Evolutionary conservation across 2,329 filamentous ascomycete genomes (phyloP), one percentile per base, ranked within the genome.

Genomic region (Endothia cerciana): DNA sequence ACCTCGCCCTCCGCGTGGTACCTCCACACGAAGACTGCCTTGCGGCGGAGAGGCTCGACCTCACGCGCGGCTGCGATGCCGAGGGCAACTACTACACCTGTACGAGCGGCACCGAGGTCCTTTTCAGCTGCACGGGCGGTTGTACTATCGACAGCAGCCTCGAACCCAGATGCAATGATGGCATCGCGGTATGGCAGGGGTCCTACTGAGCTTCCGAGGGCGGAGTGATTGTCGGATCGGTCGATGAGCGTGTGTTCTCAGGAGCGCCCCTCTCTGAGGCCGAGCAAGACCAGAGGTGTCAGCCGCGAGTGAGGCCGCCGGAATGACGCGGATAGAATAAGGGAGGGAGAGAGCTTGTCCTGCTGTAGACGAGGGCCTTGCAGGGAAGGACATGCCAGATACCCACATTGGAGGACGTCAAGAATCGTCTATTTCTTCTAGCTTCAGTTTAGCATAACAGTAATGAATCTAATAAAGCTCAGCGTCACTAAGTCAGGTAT

Each of bases 51-150:
- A 11, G 6, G 1, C 17, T n/a, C 4, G 55, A 36, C 3, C 19
- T 58, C 19, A n/a, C 15, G n/a, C 55, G 55, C 55, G 56, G 56
- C 22, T 59, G 56, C 56, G 56, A 59, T 19, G 6, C 3, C 6
- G 11, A 25, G 11, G 22, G 38, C n/a, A 43, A 59, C 38, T 59
- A 59, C 56, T 59, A 28, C 25, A 59, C 56, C 8, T 59, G 56
- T 22, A 59, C 56, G 11, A 19, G 40, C 11, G 56, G 56, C 22
- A 43, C 40, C 38, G 36, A 59, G 38, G 38, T 59, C 10, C 56
- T 59, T 2, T 59, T 59, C 13, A 41, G 13, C n/a, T 59, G 56
- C 56, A 41, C 36, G 56, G 56, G 56, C 11, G 56, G n/a, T 11
- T 59, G 56, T 28, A 19, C n/a, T 7, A 13, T 5, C 8, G 55